Conservation (phyloP, 495 filamentous ascomycete genomes). For the Penicillium manginii region DNA sequence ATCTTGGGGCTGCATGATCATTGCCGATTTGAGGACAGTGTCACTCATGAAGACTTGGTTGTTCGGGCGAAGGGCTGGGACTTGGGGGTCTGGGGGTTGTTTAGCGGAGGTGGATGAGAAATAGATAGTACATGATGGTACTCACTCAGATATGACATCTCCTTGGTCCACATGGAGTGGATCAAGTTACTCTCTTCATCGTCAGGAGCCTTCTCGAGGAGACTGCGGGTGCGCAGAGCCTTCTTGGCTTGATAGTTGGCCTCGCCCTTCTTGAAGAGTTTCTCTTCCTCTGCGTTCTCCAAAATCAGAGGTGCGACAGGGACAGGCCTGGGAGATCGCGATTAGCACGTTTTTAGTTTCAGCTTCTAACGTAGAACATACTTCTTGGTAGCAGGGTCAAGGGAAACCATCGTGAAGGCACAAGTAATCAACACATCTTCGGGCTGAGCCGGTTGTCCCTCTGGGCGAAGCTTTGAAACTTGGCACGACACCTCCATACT, state of each 20-base stretch:
- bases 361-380: conserved; percentile 33
- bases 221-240: conserved; percentile 60
- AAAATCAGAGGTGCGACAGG: conserved; percentile 60
- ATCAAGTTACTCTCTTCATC: conserved; percentile 78
- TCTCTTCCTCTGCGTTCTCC: conserved; percentile 73
- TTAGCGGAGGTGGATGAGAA: background rate
- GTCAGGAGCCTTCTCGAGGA: conserved; percentile 74
- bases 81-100: conserved; percentile 57
- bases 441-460: conserved; percentile 59
- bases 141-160: conserved; percentile 66
- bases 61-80: conserved; percentile 56
- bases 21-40: conserved; percentile 68
- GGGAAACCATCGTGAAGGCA: conserved; percentile 83
- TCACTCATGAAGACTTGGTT: conserved; percentile 70
- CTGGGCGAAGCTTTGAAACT: conserved; percentile 64
- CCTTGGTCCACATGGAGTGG: conserved; percentile 77
- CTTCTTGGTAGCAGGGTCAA: conserved; percentile 75
- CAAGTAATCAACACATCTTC: conserved; percentile 78
- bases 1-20: conserved; percentile 88
- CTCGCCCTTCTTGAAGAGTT: conserved; percentile 69
- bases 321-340: conserved; percentile 45
- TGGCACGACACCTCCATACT: conserved; percentile 83
- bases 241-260: conserved; percentile 77
- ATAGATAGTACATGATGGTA: background rate
- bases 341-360: conserved; percentile 12